Base-by-base conservation (phyloP, 2,329 filamentous ascomycete species). In the Aureobasidium sp. region DNA sequence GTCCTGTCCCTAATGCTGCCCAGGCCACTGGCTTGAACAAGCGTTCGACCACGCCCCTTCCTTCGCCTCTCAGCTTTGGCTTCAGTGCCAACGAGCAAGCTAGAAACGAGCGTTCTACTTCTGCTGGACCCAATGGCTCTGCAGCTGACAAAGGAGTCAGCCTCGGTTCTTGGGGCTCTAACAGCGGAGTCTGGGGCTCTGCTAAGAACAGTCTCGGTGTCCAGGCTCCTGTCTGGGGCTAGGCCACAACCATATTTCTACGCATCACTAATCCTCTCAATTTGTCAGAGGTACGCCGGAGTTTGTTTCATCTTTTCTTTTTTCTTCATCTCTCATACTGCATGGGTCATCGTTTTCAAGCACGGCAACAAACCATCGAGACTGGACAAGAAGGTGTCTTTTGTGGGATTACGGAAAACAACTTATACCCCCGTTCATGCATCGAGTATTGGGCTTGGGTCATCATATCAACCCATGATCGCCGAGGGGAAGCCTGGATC, bases 151-250 rank as follows among this genome's bases (percentile, higher is more conserved):
- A 79, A 68, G 73, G 72, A 48, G 71, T 69, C 70, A 66, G 65
- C 61, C 69, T 75, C n/a, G 77, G 78, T 21, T 84, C 86, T 63
- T 96, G 92, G 92, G 86, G 89, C 61, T 87, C 86, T 71, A 88
- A 89, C 67, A 87, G 86, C 66, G 88, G 86, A 42, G 90, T 93
- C 49, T 96, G 92, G 92, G 89, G 91, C 63, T 87, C 86, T 30
- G 67, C 69, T 70, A 90, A 89, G 70, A 89, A 86, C 66, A 85
- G 86, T 55, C 85, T 95, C 64, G 90, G 91, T 66, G 89, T 92
- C 64, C 91, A 95, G 74, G 91, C 92, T 66, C 95, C 91, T 66
- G 93, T 97, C 68, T 97, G 92, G 92, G 92, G 92, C 69, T 97
- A 86, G 69, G 48, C 21, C 34, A 41, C 36, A 27, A 49, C 30